Percentiles rank a stretch among this genome's conserved stretches.
phyloP scores from a whole-genome alignment of 2,329 filamentous ascomycete species.

The Aspergillus novoparasiticus region DNA sequence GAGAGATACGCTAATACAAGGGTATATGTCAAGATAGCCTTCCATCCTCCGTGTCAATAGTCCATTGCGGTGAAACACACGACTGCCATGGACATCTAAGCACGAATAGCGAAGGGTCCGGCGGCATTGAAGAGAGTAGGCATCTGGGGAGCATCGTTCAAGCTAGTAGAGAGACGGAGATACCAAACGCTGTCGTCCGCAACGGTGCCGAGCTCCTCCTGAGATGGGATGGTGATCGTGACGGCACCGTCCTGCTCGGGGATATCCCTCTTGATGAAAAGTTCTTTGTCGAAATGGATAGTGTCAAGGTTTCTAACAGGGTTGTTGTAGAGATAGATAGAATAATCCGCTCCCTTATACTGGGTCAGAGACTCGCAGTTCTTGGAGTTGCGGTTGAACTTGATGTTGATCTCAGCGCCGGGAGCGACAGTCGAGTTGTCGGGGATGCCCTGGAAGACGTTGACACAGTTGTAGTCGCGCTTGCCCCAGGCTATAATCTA shows the following conservation, averaged over 20 bases:
- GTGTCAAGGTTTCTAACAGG: conserved; percentile 26
- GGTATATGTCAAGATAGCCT: not conserved
- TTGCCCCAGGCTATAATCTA: conserved; percentile 34
- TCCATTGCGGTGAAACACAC: not conserved
- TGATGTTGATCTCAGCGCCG: conserved; percentile 27
- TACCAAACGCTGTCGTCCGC: conserved; percentile 33
- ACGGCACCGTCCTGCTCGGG: conserved; percentile 21
- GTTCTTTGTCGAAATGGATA: conserved; percentile 23
- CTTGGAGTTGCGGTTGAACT: conserved; percentile 31
- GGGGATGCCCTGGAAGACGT: conserved; percentile 36
- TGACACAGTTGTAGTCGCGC: conserved; percentile 36
- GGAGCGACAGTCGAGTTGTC: conserved; percentile 32
- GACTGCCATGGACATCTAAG: conserved; percentile 10
- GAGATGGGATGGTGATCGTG: conserved; percentile 26
- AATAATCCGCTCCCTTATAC: conserved; percentile 28
- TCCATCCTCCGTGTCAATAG: not conserved
- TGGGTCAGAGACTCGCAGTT: conserved; percentile 26
- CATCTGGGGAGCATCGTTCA: conserved; percentile 34
- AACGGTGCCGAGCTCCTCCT: conserved; percentile 25
- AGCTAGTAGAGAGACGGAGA: conserved; percentile 26
- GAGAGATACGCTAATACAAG: not conserved
- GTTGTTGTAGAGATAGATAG: conserved; percentile 34
- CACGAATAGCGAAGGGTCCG: conserved; percentile 30
- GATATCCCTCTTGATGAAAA: conserved; percentile 25
- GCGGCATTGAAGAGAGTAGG: conserved; percentile 31